Evolutionary conservation across 345 rosid genomes (phyloP), one percentile per base, ranked within the genome.

Genomic region (Clarkia xantiana): DNA sequence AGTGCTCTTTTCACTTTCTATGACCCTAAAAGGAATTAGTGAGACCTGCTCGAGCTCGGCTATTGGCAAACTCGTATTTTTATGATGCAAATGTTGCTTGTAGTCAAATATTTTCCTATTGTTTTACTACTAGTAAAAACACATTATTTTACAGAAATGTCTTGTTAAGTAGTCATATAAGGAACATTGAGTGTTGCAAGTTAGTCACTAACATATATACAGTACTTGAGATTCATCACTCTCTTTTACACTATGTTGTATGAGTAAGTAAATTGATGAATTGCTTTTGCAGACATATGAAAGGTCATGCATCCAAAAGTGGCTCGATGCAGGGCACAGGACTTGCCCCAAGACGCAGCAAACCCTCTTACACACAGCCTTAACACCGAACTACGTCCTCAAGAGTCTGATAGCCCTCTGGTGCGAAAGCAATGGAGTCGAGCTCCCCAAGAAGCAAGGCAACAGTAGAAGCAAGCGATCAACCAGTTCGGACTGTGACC

Each of bases 341-440:
- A 84, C 93, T 10, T 91, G 98, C 61, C 98, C 98, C 2, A 91
- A 91, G 73, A 86, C 98, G 48, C 98, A 91, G 72, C 94, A 81
- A 71, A 86, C 98, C 4, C 74, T 91, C 55, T 46, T 81, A 67
- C 96, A 91, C 55, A 63, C 94, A 2, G 93, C 84, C 16, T 62
- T 91, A 53, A 86, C 98, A 1, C 96, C 94, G 18, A 86, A 91
- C 53, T 91, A 86, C 42, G 96, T 84, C 61, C 64, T 91, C 63
- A 91, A 86, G 66, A 91, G 98, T 63, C 75, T 91, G 53, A 86
- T 91, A 56, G 76, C 85, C 65, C 62, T 91, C 45, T 91, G 98
- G 98, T 91, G 96, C 47, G 96, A 91, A 64, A 86, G 70, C 84
- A 86, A 86, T 53, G 93, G 98, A 9, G 80, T 91, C 19, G 89